Evolutionary conservation across 768 basidiomycete species (phyloP).

Genomic region (Trametes villosa): DNA sequence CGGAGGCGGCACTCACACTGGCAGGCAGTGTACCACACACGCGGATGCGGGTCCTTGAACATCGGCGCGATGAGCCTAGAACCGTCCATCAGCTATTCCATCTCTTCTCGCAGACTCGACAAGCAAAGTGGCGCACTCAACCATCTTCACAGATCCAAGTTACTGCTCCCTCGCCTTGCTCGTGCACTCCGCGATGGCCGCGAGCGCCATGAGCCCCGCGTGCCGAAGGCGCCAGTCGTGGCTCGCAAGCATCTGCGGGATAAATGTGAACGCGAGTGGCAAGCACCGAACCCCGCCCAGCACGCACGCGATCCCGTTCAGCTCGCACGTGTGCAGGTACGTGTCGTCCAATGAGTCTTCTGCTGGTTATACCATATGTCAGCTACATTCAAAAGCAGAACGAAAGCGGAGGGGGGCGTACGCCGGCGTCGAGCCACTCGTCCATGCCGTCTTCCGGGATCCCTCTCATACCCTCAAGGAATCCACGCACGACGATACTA

Average conservation of each 20-base stretch:
- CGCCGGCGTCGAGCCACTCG: constrained; percentile 76
- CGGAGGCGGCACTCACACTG: constrained; percentile 66
- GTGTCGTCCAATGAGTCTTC: constrained; percentile 64
- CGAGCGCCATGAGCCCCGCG: constrained; percentile 86
- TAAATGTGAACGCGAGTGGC: constrained; percentile 82
- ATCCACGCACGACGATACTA: constrained; percentile 68
- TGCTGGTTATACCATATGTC: constrained; percentile 53
- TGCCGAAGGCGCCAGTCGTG: constrained; percentile 88
- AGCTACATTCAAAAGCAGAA: constrained; percentile 4
- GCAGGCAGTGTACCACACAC: constrained; percentile 76
- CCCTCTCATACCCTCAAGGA: constrained; percentile 83
- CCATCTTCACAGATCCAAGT: constrained; percentile 77
- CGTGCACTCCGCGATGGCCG: constrained; percentile 84
- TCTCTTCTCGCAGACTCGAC: not conserved
- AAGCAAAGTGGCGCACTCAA: constrained; percentile 58
- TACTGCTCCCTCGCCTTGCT: constrained; percentile 82
- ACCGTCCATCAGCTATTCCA: constrained; percentile 20
- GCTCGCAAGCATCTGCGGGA: constrained; percentile 79
- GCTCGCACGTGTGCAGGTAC: constrained; percentile 80
- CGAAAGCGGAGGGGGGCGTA: constrained; percentile 43
- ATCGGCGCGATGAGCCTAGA: constrained; percentile 72
- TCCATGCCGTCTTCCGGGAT: constrained; percentile 64
- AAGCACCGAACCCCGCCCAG: constrained; percentile 77
- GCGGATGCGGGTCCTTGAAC: constrained; percentile 79
- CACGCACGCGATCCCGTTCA: constrained; percentile 82